These are phyloP conservation scores for Astrothelium macrocarpum DNA, from an alignment of 495 filamentous ascomycete species.

Conservation along the genomic window DNA sequence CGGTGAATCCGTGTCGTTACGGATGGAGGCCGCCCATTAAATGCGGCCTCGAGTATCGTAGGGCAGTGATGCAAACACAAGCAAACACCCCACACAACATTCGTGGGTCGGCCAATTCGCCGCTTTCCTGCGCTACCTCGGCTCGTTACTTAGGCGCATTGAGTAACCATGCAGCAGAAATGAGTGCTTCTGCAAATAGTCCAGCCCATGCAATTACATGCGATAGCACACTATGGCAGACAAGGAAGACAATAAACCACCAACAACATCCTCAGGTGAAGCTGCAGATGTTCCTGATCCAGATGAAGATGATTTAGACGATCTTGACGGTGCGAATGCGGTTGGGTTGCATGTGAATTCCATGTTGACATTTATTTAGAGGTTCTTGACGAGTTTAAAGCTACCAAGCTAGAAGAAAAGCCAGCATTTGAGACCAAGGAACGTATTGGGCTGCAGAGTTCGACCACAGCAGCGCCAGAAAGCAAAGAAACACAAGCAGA, in stretches of 20 bases:
- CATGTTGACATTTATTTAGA: constrained; percentile 41
- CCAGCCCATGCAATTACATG: not conserved
- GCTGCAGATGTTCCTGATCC: constrained; percentile 56
- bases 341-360: not conserved
- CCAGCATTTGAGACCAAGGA: constrained; percentile 29
- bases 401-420: constrained; percentile 42
- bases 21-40: not conserved
- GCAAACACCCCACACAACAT: not conserved
- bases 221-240: not conserved
- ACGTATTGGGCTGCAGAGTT: constrained; percentile 33
- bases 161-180: too few relatives aligned
- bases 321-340: constrained; percentile 63
- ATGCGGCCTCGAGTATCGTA: too few relatives aligned
- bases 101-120: not conserved
- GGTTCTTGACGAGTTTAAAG: constrained; percentile 80
- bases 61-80: not conserved
- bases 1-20: not conserved
- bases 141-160: too few relatives aligned
- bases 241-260: constrained; percentile 7
- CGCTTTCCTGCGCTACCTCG: not conserved
- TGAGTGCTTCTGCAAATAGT: too few relatives aligned
- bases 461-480: constrained; percentile 20
- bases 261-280: constrained; percentile 12
- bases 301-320: constrained; percentile 81
- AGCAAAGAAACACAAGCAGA: constrained; percentile 23